phyloP scores from a whole-genome alignment of 495 filamentous ascomycete species.

The Ramalina peruviana region DNA sequence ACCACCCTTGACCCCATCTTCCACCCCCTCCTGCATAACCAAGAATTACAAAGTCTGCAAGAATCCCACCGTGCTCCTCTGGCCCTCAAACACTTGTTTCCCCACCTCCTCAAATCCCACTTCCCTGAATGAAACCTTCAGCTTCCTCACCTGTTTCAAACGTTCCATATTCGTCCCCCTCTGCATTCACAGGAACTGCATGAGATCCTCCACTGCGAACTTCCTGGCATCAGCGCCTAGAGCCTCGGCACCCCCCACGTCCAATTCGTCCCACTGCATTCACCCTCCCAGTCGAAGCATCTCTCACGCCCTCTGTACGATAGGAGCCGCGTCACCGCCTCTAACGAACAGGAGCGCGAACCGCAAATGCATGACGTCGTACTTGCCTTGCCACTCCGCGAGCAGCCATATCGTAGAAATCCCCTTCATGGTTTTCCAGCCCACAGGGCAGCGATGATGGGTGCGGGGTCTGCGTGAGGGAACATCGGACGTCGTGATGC shows the following conservation, averaged over 20 bases:
- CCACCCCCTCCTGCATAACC: not conserved
- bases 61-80: not conserved
- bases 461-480: too few species aligned
- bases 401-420: conserved; percentile 14
- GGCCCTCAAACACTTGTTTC: not conserved
- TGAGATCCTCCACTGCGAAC: not conserved
- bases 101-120: not conserved
- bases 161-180: not conserved
- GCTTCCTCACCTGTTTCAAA: not conserved
- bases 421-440: conserved; percentile 17
- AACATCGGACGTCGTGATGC: not conserved
- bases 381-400: conserved; percentile 13
- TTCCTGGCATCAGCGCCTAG: not conserved
- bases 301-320: conserved; percentile 10
- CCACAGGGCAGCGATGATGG: conserved; percentile 20
- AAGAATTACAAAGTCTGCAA: not conserved
- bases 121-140: not conserved
- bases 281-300: conserved; percentile 26
- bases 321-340: conserved; percentile 11
- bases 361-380: conserved; percentile 26
- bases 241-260: not conserved
- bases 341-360: conserved; percentile 19
- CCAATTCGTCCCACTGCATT: conserved; percentile 27
- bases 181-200: not conserved
- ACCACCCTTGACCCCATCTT: not conserved